Percentiles rank a stretch among this genome's conserved stretches.
These are phyloP conservation scores for Nannochloris sp. DNA, from an alignment of 139 green algal species.

Conservation along the genomic window DNA sequence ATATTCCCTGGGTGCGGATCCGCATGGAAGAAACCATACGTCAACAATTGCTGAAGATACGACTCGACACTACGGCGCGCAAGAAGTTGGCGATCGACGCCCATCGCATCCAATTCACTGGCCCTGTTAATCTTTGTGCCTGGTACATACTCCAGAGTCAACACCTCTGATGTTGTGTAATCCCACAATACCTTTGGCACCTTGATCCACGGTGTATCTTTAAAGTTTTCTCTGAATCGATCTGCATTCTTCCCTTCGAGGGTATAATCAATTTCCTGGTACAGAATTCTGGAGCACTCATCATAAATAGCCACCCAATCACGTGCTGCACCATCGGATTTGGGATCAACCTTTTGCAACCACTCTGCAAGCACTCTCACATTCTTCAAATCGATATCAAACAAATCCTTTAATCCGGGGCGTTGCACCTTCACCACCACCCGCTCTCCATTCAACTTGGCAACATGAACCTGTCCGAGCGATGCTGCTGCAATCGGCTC, in stretches of 20 bases:
- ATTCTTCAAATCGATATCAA: conserved; percentile 75
- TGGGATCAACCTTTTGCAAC: conserved; percentile 75
- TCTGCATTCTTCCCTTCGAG: conserved; percentile 87
- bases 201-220: conserved; percentile 77
- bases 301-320: conserved; percentile 99
- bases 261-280: conserved; percentile 96
- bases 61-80: conserved; percentile 76
- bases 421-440: conserved; percentile 75
- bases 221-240: conserved; percentile 63
- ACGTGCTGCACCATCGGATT: conserved; percentile 90
- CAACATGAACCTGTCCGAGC: conserved; percentile 70
- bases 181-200: conserved; percentile 85
- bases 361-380: conserved; percentile 76
- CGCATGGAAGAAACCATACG: conserved; percentile 89
- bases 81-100: conserved; percentile 77
- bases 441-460: conserved; percentile 47
- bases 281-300: conserved; percentile 92
- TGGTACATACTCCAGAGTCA: conserved; percentile 94
- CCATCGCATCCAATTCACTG: conserved; percentile 63
- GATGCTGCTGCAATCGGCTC: conserved; percentile 86
- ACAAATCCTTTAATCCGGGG: conserved; percentile 65
- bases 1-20: conserved; percentile 96
- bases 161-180: conserved; percentile 59
- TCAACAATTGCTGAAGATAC: conserved; percentile 93
- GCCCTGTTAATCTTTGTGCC: conserved; percentile 94